Percentiles rank a stretch among this genome's conserved stretches.
Evolutionary conservation across 2,329 filamentous ascomycete genomes (phyloP).

Genomic region (Botrytis galanthina): DNA sequence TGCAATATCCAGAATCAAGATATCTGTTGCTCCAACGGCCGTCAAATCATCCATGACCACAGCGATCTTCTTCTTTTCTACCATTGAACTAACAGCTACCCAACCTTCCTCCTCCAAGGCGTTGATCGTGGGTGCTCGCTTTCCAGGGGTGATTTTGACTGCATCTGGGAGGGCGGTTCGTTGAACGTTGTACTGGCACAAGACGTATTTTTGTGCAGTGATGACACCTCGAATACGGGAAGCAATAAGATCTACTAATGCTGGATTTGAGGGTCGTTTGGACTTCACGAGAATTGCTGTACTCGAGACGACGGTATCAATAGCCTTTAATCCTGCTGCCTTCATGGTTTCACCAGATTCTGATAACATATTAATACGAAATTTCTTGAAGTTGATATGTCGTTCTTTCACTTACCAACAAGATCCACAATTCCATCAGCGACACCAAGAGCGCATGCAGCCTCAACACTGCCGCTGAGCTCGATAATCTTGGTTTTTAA

Average conservation of each 20-base stretch:
- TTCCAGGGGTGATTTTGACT: slow-evolving; percentile 81
- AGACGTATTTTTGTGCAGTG: slow-evolving; percentile 86
- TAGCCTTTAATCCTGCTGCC: slow-evolving; percentile 87
- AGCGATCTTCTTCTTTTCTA: slow-evolving; percentile 40
- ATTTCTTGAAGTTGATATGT: background rate
- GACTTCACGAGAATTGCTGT: slow-evolving; percentile 92
- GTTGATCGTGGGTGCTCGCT: slow-evolving; percentile 90
- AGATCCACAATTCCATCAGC: slow-evolving; percentile 97
- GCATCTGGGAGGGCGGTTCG: slow-evolving; percentile 65
- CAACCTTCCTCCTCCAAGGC: slow-evolving; percentile 52
- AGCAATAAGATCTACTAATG: slow-evolving; percentile 79
- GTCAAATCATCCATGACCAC: slow-evolving; percentile 40
- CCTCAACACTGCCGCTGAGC: slow-evolving; percentile 94
- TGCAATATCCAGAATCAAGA: slow-evolving; percentile 39
- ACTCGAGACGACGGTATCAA: slow-evolving; percentile 87
- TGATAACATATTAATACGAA: slow-evolving; percentile 41
- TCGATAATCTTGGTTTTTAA: slow-evolving; percentile 87
- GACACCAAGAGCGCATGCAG: slow-evolving; percentile 90
- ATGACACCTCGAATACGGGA: slow-evolving; percentile 91
- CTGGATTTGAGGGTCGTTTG: slow-evolving; percentile 73
- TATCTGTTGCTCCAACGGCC: slow-evolving; percentile 38
- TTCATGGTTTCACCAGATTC: slow-evolving; percentile 99
- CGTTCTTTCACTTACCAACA: slow-evolving; percentile 65
- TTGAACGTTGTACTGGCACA: slow-evolving; percentile 95
- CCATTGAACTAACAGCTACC: slow-evolving; percentile 33